These are phyloP conservation scores for Hortiboletus campestris DNA, from an alignment of 768 basidiomycete species.

Conservation along the genomic window DNA sequence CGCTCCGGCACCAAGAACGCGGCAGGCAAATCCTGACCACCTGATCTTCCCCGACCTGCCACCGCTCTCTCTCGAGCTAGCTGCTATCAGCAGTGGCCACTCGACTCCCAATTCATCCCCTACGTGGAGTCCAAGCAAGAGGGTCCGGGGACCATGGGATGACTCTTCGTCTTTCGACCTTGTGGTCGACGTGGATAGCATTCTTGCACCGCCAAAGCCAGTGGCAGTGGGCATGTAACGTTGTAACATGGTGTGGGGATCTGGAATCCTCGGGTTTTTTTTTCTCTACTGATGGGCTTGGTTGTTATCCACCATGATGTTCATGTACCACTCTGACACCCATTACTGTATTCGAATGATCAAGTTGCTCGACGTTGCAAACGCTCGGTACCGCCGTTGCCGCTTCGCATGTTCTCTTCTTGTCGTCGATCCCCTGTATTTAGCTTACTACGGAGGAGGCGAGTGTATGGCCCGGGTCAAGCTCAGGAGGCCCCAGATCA, in stretches of 20 bases:
- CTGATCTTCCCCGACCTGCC: conserved; percentile 23
- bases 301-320: background rate
- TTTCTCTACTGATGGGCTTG: background rate
- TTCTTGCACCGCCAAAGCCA: conserved; percentile 48
- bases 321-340: background rate
- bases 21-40: conserved; percentile 2
- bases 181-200: conserved; percentile 44
- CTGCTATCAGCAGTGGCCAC: conserved; percentile 9
- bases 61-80: conserved; percentile 21
- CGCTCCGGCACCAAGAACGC: conserved; percentile 17
- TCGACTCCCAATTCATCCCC: conserved; percentile 18
- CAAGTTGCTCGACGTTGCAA: background rate
- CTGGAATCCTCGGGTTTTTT: background rate
- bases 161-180: conserved; percentile 46
- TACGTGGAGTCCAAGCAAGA: conserved; percentile 16
- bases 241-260: background rate
- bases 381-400: background rate
- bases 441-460: too few species aligned
- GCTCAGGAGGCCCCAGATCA: background rate
- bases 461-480: background rate
- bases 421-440: background rate
- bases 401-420: conserved; percentile 4
- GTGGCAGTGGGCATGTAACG: conserved; percentile 32
- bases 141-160: conserved; percentile 57
- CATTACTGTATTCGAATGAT: background rate